Evolutionary conservation across 2,329 filamentous ascomycete genomes (phyloP).

Genomic region (Alternaria postmessia): DNA sequence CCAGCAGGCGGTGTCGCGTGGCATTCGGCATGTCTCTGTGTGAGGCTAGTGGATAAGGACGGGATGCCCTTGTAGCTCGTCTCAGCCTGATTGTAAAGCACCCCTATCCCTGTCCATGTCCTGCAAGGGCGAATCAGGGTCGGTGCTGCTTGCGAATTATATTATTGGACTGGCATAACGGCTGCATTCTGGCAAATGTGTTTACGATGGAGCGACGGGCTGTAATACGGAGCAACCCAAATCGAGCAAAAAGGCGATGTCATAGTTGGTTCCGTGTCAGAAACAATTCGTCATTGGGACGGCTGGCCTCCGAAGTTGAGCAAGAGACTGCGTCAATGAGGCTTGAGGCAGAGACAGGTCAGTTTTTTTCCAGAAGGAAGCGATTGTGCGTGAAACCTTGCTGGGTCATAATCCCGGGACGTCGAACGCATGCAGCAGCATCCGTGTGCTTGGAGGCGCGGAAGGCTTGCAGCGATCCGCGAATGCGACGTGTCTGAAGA

Average conservation of each 20-base stretch:
- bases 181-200: constrained; percentile 36
- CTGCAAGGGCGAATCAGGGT: constrained; percentile 32
- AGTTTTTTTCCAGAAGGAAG: constrained; percentile 26
- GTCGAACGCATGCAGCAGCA: constrained; percentile 40
- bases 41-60: constrained; percentile 23
- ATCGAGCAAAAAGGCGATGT: constrained; percentile 23
- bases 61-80: constrained; percentile 30
- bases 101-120: constrained; percentile 1
- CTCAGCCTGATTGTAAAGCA: constrained; percentile 31
- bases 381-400: constrained; percentile 40
- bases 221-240: constrained; percentile 29
- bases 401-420: constrained; percentile 29
- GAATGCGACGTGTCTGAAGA: constrained; percentile 37
- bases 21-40: constrained; percentile 18
- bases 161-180: constrained; percentile 40
- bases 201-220: constrained; percentile 21
- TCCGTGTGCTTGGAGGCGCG: constrained; percentile 40
- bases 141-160: constrained; percentile 32
- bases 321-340: constrained; percentile 9
- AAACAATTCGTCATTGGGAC: constrained; percentile 20
- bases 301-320: constrained; percentile 8
- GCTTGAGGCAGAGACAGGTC: constrained; percentile 24
- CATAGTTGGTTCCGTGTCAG: constrained; percentile 28
- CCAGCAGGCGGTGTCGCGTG: constrained; percentile 16
- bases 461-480: constrained; percentile 45